Base-by-base conservation (phyloP, 2,329 filamentous ascomycete genomes). In the Penicillium vulpinum region DNA sequence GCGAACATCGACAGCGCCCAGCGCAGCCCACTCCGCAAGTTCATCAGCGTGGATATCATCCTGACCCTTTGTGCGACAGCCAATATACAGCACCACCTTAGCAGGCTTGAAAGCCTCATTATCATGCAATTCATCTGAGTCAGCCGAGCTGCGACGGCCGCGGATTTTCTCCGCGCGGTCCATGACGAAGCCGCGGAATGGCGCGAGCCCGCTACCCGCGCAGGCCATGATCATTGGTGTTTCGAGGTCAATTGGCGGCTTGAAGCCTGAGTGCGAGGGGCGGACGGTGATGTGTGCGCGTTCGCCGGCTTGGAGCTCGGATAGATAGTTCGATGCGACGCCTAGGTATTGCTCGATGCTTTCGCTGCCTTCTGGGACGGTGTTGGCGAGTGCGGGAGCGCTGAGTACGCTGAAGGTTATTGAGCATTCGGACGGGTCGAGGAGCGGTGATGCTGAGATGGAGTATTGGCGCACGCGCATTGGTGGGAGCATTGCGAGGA, bases 391-490 rank as follows among this genome's bases (percentile, higher is more conserved):
- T 0, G 85, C 81, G 0, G 83, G 81, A 2, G 77, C 78, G 46
- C 87, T 80, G 49, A 90, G 80, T 1, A 92, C 81, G 3, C 82
- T 81, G 75, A 88, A 91, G 4, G 88, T 91, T 26, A 92, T 80
- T 0, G 87, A 86, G 49, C 83, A 82, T 56, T 79, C 78, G 11
- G 75, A 76, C 0, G 83, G 78, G 59, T 87, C 81, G 60, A 77
- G 78, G 0, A 90, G 78, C 0, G 89, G 88, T 0, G 88, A 90
- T 0, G 88, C 91, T 0, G 89, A 91, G 67, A 92, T 91, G 31
- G 86, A 90, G 77, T 92, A 92, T 71, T 90, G 87, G n/a, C 89
- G 83, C 38, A 90, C 81, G 28, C 89, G 85, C 86, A 94, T 90
- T 0, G 89, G 87, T 2, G 88, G 88, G 0, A 92, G 81, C 80